Evolutionary conservation across 768 basidiomycete species (phyloP).

Genomic region (Leccinellum albellum): DNA sequence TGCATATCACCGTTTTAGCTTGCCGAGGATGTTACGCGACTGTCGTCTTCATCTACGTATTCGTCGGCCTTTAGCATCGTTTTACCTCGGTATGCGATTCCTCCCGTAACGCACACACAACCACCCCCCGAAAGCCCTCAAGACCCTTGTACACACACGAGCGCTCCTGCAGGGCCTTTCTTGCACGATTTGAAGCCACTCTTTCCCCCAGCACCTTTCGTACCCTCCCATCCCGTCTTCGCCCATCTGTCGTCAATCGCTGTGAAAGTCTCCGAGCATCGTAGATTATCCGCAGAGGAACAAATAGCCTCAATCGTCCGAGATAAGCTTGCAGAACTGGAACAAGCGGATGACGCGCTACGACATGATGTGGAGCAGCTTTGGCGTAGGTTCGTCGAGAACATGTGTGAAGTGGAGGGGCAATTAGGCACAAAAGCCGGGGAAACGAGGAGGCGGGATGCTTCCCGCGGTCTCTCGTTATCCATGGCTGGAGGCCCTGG

Average conservation of each 20-base stretch:
- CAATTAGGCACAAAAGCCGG: constrained; percentile 25
- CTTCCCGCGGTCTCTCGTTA: constrained; percentile 17
- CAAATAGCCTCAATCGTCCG: constrained; percentile 50
- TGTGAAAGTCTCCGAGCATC: constrained; percentile 46
- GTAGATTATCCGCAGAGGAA: constrained; percentile 56
- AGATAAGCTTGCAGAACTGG: constrained; percentile 54
- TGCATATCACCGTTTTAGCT: constrained; percentile 19
- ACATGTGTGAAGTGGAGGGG: constrained; percentile 42
- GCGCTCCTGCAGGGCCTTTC: constrained; percentile 29
- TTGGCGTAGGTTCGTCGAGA: constrained; percentile 58
- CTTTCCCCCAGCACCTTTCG: constrained; percentile 74
- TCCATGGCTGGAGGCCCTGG: constrained; percentile 24
- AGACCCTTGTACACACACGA: constrained; percentile 23
- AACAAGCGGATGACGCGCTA: constrained; percentile 50
- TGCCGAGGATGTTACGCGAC: constrained; percentile 20
- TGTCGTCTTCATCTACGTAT: constrained; percentile 41
- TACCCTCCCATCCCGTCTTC: constrained; percentile 71
- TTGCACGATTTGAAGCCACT: constrained; percentile 56
- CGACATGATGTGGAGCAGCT: constrained; percentile 56
- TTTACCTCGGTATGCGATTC: constrained; percentile 30
- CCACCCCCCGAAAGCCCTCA: constrained; percentile 25
- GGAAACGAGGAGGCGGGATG: constrained; percentile 21
- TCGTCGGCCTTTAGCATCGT: constrained; percentile 45
- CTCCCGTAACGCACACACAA: constrained; percentile 26
- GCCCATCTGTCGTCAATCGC: constrained; percentile 60